Percentiles rank a stretch among this genome's conserved stretches.
These are phyloP conservation scores for Saururus chinensis DNA, from an alignment of 164 flowering plant genomes.

Conservation along the genomic window DNA sequence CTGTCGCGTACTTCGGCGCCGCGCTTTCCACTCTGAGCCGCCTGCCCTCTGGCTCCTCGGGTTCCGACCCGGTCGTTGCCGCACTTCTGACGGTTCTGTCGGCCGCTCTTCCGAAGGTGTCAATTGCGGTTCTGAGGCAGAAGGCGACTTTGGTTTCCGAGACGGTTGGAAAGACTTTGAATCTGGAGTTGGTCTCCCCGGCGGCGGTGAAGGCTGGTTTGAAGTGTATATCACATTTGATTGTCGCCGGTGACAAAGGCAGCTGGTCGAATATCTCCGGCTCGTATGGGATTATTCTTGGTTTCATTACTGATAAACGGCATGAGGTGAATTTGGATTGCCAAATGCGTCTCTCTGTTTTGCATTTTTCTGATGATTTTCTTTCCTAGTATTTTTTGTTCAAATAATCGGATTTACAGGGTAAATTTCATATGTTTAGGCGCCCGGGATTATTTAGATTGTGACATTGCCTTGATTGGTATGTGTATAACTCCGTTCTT, in stretches of 20 bases:
- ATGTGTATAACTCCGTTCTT: too few species aligned
- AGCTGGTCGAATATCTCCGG: constrained; percentile 39
- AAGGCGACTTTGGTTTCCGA: constrained; percentile 25
- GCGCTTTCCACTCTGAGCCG: constrained; percentile 48
- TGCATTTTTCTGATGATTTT: neutral
- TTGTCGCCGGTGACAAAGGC: constrained; percentile 26
- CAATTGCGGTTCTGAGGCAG: constrained; percentile 35
- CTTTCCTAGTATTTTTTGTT: neutral
- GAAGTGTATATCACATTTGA: constrained; percentile 44
- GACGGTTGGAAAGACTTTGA: constrained; percentile 24
- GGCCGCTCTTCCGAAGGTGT: constrained; percentile 31
- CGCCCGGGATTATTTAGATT: too few species aligned
- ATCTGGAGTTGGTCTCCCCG: constrained; percentile 11
- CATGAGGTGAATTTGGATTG: constrained; percentile 35
- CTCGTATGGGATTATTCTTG: constrained; percentile 36
- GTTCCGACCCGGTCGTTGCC: constrained; percentile 27
- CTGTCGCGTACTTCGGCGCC: constrained; percentile 63
- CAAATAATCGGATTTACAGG: too few species aligned
- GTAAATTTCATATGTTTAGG: too few species aligned
- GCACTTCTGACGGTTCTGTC: constrained; percentile 47
- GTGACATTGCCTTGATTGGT: too few species aligned
- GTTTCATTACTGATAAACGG: constrained; percentile 42
- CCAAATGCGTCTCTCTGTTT: neutral
- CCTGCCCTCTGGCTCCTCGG: constrained; percentile 17
- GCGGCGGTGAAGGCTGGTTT: constrained; percentile 32